A percentile compares a stretch with the other conserved stretches of the same genome.
These are phyloP conservation scores for Saccharomyces paradoxus DNA, from an alignment of 805 yeast genomes.

Conservation along the genomic window DNA sequence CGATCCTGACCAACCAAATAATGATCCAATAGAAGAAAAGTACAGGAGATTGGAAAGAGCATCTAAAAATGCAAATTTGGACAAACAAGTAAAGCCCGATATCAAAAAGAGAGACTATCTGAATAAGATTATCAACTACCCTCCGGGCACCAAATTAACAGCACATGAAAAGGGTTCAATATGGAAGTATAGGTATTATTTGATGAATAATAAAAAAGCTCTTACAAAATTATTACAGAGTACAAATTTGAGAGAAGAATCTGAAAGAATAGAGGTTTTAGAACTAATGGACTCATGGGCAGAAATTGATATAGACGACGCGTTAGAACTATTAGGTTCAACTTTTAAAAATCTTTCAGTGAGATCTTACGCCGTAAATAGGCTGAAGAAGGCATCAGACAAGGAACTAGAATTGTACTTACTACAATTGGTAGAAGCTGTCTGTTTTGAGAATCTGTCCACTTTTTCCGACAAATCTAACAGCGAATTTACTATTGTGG, in stretches of 20 bases:
- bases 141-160: slow-evolving; percentile 74
- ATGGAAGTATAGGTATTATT: slow-evolving; percentile 85
- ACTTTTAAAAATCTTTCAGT: slow-evolving; percentile 65
- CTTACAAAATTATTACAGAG: slow-evolving; percentile 79
- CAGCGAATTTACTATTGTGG: slow-evolving; percentile 35
- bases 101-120: slow-evolving; percentile 73
- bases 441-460: slow-evolving; percentile 57
- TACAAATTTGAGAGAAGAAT: slow-evolving; percentile 79
- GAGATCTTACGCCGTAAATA: slow-evolving; percentile 79
- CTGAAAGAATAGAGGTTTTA: slow-evolving; percentile 71
- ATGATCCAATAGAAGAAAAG: slow-evolving; percentile 83
- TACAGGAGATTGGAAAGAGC: slow-evolving; percentile 78
- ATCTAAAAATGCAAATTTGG: slow-evolving; percentile 67
- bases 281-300: slow-evolving; percentile 64
- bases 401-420: slow-evolving; percentile 73
- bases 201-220: slow-evolving; percentile 58
- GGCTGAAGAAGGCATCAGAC: slow-evolving; percentile 70
- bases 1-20: slow-evolving; percentile 61
- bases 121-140: slow-evolving; percentile 57
- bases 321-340: slow-evolving; percentile 77
- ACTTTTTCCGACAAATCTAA: slow-evolving; percentile 24
- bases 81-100: slow-evolving; percentile 81
- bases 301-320: slow-evolving; percentile 74
- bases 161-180: slow-evolving; percentile 79
- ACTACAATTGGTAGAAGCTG: slow-evolving; percentile 84